Percentiles rank a stretch among this genome's conserved stretches.
Conservation (phyloP, 805 yeast species). For the Yamadazyma paraphyllophila region DNA sequence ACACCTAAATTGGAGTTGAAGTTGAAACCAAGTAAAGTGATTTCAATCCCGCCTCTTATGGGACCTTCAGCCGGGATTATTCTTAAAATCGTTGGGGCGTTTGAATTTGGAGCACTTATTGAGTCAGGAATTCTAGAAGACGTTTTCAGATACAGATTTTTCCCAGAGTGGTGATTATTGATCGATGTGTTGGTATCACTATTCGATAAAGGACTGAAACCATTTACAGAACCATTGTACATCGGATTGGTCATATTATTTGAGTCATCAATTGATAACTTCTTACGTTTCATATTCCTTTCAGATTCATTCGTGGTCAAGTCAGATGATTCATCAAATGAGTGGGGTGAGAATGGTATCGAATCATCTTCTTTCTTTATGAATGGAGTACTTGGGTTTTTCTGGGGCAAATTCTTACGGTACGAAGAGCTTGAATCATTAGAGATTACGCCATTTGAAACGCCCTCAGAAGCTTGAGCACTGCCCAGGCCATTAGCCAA, state of each 20-base stretch:
- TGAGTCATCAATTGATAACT: constrained; percentile 47
- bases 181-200: constrained; percentile 39
- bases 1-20: constrained; percentile 82
- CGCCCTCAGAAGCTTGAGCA: not conserved
- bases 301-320: constrained; percentile 38
- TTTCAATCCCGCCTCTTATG: constrained; percentile 92
- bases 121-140: constrained; percentile 14
- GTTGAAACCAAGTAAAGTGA: constrained; percentile 83
- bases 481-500: constrained; percentile 7
- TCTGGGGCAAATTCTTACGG: not conserved
- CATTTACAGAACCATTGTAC: constrained; percentile 38
- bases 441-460: constrained; percentile 3
- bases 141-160: constrained; percentile 9
- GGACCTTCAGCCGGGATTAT: constrained; percentile 97
- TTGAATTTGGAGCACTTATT: constrained; percentile 9
- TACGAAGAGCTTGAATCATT: constrained; percentile 4
- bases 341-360: constrained; percentile 58
- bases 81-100: constrained; percentile 66
- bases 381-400: constrained; percentile 11
- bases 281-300: constrained; percentile 49
- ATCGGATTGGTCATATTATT: constrained; percentile 36
- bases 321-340: constrained; percentile 61
- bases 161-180: constrained; percentile 6
- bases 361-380: constrained; percentile 5
- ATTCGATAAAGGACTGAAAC: constrained; percentile 46